Evolutionary conservation across 2,329 filamentous ascomycete species (phyloP).

Genomic region (Rutstroemia sp.): DNA sequence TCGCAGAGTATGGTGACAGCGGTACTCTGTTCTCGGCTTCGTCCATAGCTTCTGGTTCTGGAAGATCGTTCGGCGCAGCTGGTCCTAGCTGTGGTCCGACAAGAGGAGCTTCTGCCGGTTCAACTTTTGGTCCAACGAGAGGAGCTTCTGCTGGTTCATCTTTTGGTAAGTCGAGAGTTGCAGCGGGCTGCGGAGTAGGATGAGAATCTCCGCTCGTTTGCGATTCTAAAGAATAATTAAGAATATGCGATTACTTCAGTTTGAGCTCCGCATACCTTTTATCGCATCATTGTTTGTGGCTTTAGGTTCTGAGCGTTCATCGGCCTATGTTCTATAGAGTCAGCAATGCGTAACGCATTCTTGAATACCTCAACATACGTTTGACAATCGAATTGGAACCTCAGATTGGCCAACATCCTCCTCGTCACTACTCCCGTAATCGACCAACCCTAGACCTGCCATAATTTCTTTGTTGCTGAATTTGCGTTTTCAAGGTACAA

Average conservation of each 20-base stretch:
- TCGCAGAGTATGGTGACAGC: constrained; percentile 59
- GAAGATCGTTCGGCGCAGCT: constrained; percentile 8
- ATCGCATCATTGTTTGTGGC: constrained; percentile 14
- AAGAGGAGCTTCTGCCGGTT: constrained; percentile 17
- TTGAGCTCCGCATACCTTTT: constrained; percentile 14
- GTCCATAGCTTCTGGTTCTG: not conserved
- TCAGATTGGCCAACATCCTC: constrained; percentile 24
- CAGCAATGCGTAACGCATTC: constrained; percentile 11
- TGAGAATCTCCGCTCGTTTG: constrained; percentile 9
- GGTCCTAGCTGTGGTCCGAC: constrained; percentile 26
- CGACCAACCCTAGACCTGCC: constrained; percentile 31
- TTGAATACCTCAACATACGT: constrained; percentile 14
- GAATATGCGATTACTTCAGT: not conserved
- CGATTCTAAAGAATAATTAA: constrained; percentile 15
- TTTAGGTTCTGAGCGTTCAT: constrained; percentile 11
- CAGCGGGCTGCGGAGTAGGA: not conserved
- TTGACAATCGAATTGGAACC: constrained; percentile 11
- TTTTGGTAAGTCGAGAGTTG: not conserved
- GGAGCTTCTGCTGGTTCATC: constrained; percentile 16
- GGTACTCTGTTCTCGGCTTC: constrained; percentile 27
- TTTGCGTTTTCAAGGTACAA: not conserved
- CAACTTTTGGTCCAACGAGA: constrained; percentile 16
- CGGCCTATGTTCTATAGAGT: constrained; percentile 18
- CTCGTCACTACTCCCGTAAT: constrained; percentile 34
- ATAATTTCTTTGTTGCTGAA: constrained; percentile 12